phyloP scores from a whole-genome alignment of 148 eudicot species.

The Fagopyrum homotropicum region DNA sequence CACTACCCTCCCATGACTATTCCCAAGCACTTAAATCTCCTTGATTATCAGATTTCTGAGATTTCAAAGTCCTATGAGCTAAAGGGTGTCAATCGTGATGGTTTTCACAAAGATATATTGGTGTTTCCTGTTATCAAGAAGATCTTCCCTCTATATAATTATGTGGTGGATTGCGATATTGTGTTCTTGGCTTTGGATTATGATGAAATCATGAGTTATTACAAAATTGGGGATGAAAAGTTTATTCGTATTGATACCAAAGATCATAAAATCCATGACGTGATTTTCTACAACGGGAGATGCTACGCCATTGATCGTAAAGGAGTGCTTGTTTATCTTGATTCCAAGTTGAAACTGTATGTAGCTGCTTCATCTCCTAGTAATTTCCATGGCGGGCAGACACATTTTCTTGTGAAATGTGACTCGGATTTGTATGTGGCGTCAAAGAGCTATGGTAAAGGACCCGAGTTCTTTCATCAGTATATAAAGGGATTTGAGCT shows the following conservation, averaged over 20 bases:
- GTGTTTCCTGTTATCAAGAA: not conserved
- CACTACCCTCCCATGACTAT: not conserved
- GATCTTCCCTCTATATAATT: not conserved
- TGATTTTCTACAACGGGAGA: not conserved
- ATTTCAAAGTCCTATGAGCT: not conserved
- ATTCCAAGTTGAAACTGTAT: not conserved
- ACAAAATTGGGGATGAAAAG: not conserved
- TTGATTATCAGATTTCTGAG: not conserved
- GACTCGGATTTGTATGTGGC: slow-evolving; percentile 13
- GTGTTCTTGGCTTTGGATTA: not conserved
- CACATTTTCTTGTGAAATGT: slow-evolving; percentile 1
- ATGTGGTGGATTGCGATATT: not conserved
- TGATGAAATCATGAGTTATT: not conserved
- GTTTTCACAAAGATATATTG: not conserved
- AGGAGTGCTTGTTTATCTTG: slow-evolving; percentile 7
- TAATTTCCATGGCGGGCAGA: too few species aligned
- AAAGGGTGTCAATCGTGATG: not conserved
- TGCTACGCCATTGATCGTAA: slow-evolving; percentile 13
- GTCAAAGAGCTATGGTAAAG: not conserved
- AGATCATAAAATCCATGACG: slow-evolving; percentile 5
- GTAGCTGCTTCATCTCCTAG: not conserved
- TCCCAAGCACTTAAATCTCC: not conserved
- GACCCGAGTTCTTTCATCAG: not conserved
- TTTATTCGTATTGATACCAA: slow-evolving; percentile 7
- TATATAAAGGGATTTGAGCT: not conserved